Percentiles rank a stretch among this genome's conserved stretches.
These are phyloP conservation scores for Coniochaeta pulveracea DNA, from an alignment of 2,329 filamentous ascomycete genomes.

Conservation along the genomic window DNA sequence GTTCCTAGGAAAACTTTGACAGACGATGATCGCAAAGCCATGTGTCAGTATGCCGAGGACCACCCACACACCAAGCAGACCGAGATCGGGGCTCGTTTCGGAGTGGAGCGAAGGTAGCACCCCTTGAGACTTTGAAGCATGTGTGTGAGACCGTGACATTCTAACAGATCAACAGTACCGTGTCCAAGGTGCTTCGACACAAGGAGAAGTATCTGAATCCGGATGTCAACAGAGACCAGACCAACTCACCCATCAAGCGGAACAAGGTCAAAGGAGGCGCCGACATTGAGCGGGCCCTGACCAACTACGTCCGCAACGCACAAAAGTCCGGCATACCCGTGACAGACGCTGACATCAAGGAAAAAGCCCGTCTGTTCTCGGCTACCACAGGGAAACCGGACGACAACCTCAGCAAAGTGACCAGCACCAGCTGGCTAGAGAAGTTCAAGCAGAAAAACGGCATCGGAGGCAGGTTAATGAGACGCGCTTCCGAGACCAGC, in stretches of 20 bases:
- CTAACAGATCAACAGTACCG: constrained; percentile 55
- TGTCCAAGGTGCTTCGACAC: constrained; percentile 93
- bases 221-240: constrained; percentile 54
- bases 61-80: constrained; percentile 88
- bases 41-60: constrained; percentile 90
- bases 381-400: constrained; percentile 55
- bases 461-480: constrained; percentile 36
- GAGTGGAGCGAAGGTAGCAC: constrained; percentile 86
- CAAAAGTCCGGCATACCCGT: constrained; percentile 64
- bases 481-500: constrained; percentile 55
- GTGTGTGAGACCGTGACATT: constrained; percentile 2
- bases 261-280: constrained; percentile 67
- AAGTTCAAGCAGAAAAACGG: constrained; percentile 90
- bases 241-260: constrained; percentile 68
- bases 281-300: constrained; percentile 83
- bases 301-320: constrained; percentile 77
- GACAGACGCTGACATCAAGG: constrained; percentile 70
- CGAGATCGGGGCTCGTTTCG: constrained; percentile 91
- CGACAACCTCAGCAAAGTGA: constrained; percentile 59
- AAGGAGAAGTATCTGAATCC: constrained; percentile 88
- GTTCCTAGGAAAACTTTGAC: constrained; percentile 81
- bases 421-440: constrained; percentile 74
- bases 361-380: constrained; percentile 75
- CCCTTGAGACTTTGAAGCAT: constrained; percentile 2
- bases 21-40: constrained; percentile 77